Percentiles rank a stretch among this genome's conserved stretches.
Evolutionary conservation across 2,329 filamentous ascomycete species (phyloP).

Genomic region (Colletotrichum cuscutae): DNA sequence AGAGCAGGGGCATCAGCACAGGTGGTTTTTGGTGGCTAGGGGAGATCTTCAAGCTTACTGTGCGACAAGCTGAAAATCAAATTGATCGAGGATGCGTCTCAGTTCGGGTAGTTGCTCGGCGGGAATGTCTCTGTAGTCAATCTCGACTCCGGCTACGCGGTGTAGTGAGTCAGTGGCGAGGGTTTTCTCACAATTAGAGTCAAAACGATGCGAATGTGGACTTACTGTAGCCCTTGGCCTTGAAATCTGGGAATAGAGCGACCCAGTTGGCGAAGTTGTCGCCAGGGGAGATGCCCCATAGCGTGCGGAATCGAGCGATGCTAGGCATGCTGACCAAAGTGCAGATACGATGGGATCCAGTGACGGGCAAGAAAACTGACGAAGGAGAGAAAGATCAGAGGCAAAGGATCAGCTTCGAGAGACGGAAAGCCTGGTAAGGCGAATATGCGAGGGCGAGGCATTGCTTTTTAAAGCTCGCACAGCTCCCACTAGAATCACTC

Average conservation of each 20-base stretch:
- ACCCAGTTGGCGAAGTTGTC: conserved; percentile 30
- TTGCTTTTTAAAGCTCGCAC: not conserved
- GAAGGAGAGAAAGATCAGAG: not conserved
- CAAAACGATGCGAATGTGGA: not conserved
- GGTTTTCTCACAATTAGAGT: no score
- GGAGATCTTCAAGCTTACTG: not conserved
- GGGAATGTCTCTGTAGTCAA: not conserved
- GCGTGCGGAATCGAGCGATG: conserved; percentile 23
- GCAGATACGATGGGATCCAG: no score
- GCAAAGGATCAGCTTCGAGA: not conserved
- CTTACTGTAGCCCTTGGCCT: conserved; percentile 33
- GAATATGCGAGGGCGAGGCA: no score
- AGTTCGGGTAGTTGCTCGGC: conserved; percentile 6
- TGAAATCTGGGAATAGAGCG: conserved; percentile 27
- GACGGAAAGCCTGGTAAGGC: not conserved
- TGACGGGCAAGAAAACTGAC: not conserved
- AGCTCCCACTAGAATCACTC: not conserved
- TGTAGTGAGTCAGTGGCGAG: no score
- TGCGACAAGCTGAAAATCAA: conserved; percentile 4
- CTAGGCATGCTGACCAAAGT: conserved; percentile 1
- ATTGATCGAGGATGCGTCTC: conserved; percentile 6
- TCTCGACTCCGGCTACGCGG: conserved; percentile 1
- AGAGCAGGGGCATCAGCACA: not conserved
- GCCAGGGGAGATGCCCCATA: conserved; percentile 29
- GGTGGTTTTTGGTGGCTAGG: not conserved